A percentile compares a stretch with the other conserved stretches of the same genome.
phyloP scores from a whole-genome alignment of 257 asterid species.

The Primulina huaijiensis region DNA sequence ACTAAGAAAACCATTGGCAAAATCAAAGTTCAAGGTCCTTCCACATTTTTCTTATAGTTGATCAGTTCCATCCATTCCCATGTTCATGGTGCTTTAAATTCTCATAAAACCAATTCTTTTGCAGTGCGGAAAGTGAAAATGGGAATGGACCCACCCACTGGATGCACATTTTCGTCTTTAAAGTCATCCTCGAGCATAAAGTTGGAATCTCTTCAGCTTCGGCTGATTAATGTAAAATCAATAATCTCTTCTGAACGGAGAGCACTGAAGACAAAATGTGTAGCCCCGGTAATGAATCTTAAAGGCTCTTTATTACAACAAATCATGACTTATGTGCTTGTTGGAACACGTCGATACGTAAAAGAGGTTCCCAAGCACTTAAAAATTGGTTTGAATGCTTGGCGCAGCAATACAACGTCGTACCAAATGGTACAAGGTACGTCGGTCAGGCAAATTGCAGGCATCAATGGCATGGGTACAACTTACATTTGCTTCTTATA shows the following conservation, averaged over 20 bases:
- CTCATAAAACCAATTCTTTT: slow-evolving; percentile 19
- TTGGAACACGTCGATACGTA: slow-evolving; percentile 65
- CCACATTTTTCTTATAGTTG: slow-evolving; percentile 11
- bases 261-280: slow-evolving; percentile 52
- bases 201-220: slow-evolving; percentile 59
- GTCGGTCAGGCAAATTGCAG: slow-evolving; percentile 1
- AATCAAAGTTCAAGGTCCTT: slow-evolving; percentile 80
- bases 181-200: slow-evolving; percentile 60
- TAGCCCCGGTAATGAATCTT: slow-evolving; percentile 43
- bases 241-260: slow-evolving; percentile 69
- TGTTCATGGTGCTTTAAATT: slow-evolving; percentile 9
- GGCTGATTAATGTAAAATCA: slow-evolving; percentile 67
- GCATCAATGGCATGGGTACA: slow-evolving; percentile 14
- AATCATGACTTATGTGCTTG: slow-evolving; percentile 58
- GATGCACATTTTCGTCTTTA: slow-evolving; percentile 67
- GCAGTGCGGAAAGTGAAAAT: slow-evolving; percentile 86
- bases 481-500: slow-evolving; percentile 12
- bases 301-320: slow-evolving; percentile 58
- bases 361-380: slow-evolving; percentile 76
- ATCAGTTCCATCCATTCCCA: slow-evolving; percentile 15
- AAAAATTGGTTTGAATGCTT: slow-evolving; percentile 66
- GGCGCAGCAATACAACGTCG: slow-evolving; percentile 61
- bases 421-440: slow-evolving; percentile 77
- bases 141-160: slow-evolving; percentile 85
- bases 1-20: slow-evolving; percentile 82